Evolutionary conservation across 1,284 basidiomycete species (phyloP).

Genomic region (Leccinum subatratum): DNA sequence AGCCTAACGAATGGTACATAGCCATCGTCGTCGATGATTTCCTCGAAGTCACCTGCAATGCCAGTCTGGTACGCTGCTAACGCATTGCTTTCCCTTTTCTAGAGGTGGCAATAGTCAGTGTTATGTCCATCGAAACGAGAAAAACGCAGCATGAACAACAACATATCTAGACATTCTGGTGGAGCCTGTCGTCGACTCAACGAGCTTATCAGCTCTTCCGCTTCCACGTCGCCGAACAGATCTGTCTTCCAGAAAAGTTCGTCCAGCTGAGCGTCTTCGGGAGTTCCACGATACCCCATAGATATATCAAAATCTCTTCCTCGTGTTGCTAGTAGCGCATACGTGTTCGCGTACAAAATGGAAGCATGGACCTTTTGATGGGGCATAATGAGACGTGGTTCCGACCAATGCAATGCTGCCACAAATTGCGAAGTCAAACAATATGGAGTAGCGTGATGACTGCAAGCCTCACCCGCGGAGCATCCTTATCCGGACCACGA

Average conservation of each 20-base stretch:
- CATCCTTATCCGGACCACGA: neutral
- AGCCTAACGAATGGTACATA: slow-evolving; percentile 18
- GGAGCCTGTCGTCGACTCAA: neutral
- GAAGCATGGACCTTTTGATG: neutral
- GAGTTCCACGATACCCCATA: neutral
- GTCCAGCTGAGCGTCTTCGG: neutral
- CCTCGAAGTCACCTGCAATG: slow-evolving; percentile 2
- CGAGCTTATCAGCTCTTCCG: neutral
- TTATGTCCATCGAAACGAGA: neutral
- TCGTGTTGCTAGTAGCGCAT: neutral
- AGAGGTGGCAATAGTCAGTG: neutral
- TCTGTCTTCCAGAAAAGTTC: neutral
- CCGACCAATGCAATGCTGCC: neutral
- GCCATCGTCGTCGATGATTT: slow-evolving; percentile 12
- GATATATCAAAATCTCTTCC: neutral
- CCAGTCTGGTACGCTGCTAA: slow-evolving; percentile 17
- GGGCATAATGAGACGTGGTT: neutral
- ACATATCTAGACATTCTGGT: neutral
- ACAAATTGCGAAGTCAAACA: neutral
- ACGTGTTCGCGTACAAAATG: neutral
- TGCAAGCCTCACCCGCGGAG: neutral
- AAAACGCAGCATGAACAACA: slow-evolving; percentile 5
- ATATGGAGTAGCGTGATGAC: neutral
- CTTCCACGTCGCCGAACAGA: neutral
- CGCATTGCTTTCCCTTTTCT: slow-evolving; percentile 25